Conservation (phyloP, 257 asterid species). For the Fraxinus anomala region DNA sequence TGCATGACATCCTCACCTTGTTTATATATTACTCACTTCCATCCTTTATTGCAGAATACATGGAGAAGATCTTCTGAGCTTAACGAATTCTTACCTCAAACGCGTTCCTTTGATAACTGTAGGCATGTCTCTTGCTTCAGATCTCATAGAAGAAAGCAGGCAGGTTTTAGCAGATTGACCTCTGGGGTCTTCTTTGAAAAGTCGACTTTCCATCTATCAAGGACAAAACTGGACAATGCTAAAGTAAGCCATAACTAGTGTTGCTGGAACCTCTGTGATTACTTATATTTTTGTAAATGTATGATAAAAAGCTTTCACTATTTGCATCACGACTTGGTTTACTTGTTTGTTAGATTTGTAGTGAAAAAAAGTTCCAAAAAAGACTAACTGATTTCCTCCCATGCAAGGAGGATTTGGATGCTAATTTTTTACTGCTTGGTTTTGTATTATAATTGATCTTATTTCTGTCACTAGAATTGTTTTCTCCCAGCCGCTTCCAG, state of each 20-base stretch:
- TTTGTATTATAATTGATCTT: constrained; percentile 18
- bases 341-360: constrained; percentile 16
- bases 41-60: constrained; percentile 55
- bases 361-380: neutral
- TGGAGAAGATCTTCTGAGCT: constrained; percentile 47
- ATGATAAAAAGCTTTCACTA: constrained; percentile 11
- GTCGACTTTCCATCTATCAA: constrained; percentile 54
- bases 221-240: constrained; percentile 38
- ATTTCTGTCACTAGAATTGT: constrained; percentile 9
- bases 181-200: constrained; percentile 65
- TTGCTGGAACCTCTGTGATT: constrained; percentile 1
- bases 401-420: constrained; percentile 8
- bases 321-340: constrained; percentile 15
- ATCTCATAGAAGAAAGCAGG: constrained; percentile 49
- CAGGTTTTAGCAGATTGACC: constrained; percentile 45
- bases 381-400: no score
- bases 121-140: constrained; percentile 61
- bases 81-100: constrained; percentile 36
- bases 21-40: constrained; percentile 23
- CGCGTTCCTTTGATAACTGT: constrained; percentile 35
- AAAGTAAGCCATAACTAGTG: constrained; percentile 41
- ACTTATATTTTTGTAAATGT: constrained; percentile 21
- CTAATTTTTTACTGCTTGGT: constrained; percentile 16
- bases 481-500: constrained; percentile 8
- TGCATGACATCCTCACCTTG: neutral